Evolutionary conservation across 2,329 filamentous ascomycete species (phyloP), one percentile per base, ranked within the genome.

Genomic region (Trichophyton schoenleinii): DNA sequence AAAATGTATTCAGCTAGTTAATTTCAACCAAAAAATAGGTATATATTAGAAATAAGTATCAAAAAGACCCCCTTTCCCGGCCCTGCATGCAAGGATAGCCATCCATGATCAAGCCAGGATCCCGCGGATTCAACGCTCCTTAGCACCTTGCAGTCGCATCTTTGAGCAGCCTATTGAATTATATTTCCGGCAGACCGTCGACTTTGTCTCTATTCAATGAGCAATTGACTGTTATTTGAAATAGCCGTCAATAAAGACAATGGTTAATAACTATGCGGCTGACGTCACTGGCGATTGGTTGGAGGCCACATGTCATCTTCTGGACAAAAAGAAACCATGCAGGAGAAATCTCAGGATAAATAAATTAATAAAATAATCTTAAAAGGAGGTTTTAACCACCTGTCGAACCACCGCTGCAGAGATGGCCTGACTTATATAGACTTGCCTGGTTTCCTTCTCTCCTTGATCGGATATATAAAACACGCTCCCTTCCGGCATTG

Each of bases 271-370:
- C n/a, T n/a, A 31, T 6, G 15, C n/a, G 15, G 28, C 52, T 55
- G 52, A 55, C 52, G 52, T 55, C 52, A 55, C 52, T 31, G 8
- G n/a, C n/a, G 13, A 55, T 55, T 55, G 52, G 52, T 4, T 55
- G 58, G 58, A 60, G 58, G 58, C 58, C 58, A 60, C 58, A 60
- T 60, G 58, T 60, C 58, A 60, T 60, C 58, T 60, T 60, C 44
- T 44, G 36, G n/a, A 28, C 9, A 28, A 52, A 52, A 52, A 52
- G 46, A 52, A 52, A 52, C 20, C 46, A 52, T 38, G n/a, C 34
- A 18, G 22, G 22, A 25, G 41, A 44, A 57, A 25, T 52, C 20
- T 52, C 20, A 5, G 28, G 25, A 25, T 22, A 49, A 22, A 52
- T 31, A 25, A n/a, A 25, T 11, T 22, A 46, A 22, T 7, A 48